Conservation (phyloP, 306 rosid species). For the Vicia sativa region DNA sequence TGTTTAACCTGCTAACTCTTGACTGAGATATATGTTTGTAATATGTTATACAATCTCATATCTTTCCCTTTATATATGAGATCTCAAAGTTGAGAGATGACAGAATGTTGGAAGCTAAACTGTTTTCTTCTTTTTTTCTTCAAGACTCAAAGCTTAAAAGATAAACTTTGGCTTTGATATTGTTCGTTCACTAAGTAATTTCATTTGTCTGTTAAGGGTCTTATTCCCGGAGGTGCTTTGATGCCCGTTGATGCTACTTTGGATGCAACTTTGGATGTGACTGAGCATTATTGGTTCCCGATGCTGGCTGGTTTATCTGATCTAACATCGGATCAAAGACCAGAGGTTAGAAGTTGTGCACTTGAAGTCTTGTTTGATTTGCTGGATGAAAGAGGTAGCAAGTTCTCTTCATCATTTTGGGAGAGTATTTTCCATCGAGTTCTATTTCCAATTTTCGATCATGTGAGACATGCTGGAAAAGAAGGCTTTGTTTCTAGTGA, state of each 20-base stretch:
- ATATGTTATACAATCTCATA: slow-evolving; percentile 5
- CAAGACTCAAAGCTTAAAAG: slow-evolving; percentile 9
- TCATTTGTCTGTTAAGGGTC: slow-evolving; percentile 64
- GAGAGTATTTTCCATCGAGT: slow-evolving; percentile 97
- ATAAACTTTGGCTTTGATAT: slow-evolving; percentile 20
- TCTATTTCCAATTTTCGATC: slow-evolving; percentile 98
- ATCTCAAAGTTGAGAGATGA: slow-evolving; percentile 20
- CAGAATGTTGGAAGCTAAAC: slow-evolving; percentile 13
- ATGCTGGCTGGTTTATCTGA: slow-evolving; percentile 99
- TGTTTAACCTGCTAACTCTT: slow-evolving; percentile 8
- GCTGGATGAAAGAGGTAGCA: slow-evolving; percentile 95
- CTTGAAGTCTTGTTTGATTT: slow-evolving; percentile 98
- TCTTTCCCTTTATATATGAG: slow-evolving; percentile 19
- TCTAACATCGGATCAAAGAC: slow-evolving; percentile 91
- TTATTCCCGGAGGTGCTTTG: slow-evolving; percentile 94
- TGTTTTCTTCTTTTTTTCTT: slow-evolving; percentile 19
- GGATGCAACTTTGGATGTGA: slow-evolving; percentile 72
- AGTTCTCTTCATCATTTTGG: slow-evolving; percentile 92
- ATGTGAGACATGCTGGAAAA: slow-evolving; percentile 94
- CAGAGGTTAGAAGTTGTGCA: slow-evolving; percentile 97
- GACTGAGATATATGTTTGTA: slow-evolving; percentile 17
- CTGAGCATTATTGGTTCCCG: slow-evolving; percentile 99
- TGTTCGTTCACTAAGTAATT: slow-evolving; percentile 21
- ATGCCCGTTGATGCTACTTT: slow-evolving; percentile 71
- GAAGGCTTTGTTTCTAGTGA: slow-evolving; percentile 69